phyloP scores from a whole-genome alignment of 23 red algal genomes.

The Gracilaria gracilis region DNA sequence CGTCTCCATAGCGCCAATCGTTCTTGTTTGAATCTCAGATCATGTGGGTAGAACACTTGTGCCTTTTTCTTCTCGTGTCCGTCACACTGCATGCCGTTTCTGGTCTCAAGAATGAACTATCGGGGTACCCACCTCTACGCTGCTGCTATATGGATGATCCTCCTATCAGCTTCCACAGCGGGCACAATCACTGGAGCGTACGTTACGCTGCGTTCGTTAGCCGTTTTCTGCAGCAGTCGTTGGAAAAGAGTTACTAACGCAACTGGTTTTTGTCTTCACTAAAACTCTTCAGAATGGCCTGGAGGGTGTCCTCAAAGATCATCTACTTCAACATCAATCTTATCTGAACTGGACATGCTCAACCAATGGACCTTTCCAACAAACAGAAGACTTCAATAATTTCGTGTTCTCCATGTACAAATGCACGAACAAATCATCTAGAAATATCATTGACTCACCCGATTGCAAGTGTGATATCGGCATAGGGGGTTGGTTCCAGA shows the following conservation, averaged over 20 bases:
- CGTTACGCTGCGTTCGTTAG: background rate
- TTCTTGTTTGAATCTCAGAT: no score
- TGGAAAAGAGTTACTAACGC: no score
- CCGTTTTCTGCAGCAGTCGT: no score
- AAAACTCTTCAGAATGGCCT: background rate
- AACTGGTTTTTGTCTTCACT: no score
- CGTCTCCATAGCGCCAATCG: no score
- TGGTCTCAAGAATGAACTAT: background rate
- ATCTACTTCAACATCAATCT: background rate
- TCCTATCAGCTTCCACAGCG: background rate
- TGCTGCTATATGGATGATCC: background rate
- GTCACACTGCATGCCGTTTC: no score
- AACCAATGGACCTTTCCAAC: background rate
- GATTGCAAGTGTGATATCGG: slow-evolving; percentile 45
- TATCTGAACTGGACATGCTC: background rate
- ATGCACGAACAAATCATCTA: background rate
- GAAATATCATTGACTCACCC: background rate
- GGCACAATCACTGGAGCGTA: background rate
- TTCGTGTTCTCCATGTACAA: background rate
- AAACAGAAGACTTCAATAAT: background rate
- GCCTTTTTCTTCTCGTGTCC: no score
- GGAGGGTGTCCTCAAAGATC: background rate
- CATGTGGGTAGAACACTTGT: no score
- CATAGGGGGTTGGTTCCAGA: slow-evolving; percentile 27
- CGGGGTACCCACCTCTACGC: background rate